Base-by-base conservation (phyloP, 2,329 filamentous ascomycete genomes). In the Diaporthe vaccinii region DNA sequence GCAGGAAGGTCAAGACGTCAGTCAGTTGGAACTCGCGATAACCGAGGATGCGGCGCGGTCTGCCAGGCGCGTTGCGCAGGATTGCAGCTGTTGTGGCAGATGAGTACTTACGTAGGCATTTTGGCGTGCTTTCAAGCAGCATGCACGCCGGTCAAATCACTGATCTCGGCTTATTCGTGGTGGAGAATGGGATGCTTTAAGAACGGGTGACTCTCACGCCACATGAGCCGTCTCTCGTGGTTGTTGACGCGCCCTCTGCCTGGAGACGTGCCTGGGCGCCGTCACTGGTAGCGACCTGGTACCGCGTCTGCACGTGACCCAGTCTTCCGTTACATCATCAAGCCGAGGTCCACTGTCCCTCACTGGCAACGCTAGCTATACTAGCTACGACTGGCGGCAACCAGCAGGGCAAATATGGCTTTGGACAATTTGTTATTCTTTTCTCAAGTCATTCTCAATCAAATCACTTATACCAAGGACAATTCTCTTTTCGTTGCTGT, bases 31-130 rank as follows among this genome's bases (percentile, higher is more conserved):
- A 69, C 14, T 53, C 28, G 28, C 36, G 34, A 31, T 46, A 22
- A 4, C 22, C 20, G 5, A n/a, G n/a, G 36, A 36, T 20, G 62
- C 62, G 39, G 39, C 51, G 28, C 31, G 44, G 34, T n/a, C 15
- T 31, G 39, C 58, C 36, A 39, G 65, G 62, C 74, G 74, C 74
- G 74, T 74, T 39, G 55, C 12, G 41, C 46, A 25, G 14, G 46
- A 72, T 77, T 80, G 78, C 69, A 71, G 73, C 44, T 75, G 77
- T 77, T 75, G 76, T 59, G 77, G 34, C 15, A 73, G 46, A 49
- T 36, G 41, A 34, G 22, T 34, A 82, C 85, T 78, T 81, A 87
- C 86, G 86, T 85, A 84, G 86, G 86, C 86, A 87, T 87, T 74
- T 75, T 83, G 79, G 73, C 62, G 57, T 75, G 73, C 28, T 31